Conservation (phyloP, 106 monocot genomes). For the Iris macrosiphon region DNA sequence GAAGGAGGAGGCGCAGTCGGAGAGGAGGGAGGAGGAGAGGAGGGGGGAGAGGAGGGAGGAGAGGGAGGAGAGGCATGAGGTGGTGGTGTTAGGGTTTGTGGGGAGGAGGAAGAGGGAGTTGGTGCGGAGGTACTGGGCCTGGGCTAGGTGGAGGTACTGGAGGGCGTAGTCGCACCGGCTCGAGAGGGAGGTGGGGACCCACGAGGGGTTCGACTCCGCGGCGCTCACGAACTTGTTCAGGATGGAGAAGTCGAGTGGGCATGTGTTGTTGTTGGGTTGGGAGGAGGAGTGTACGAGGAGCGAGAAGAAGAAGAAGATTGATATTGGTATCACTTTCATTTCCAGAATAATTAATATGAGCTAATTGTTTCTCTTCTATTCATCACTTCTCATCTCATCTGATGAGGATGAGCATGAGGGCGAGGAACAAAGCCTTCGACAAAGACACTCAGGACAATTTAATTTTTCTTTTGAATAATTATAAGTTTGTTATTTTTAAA, state of each 20-base stretch:
- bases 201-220: slow-evolving; percentile 6
- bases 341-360: no score
- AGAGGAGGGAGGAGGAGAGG: slow-evolving; percentile 23
- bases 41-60: slow-evolving; percentile 13
- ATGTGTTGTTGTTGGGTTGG: slow-evolving; percentile 5
- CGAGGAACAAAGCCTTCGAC: no score
- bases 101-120: slow-evolving; percentile 53
- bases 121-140: slow-evolving; percentile 44
- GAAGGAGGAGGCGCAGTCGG: slow-evolving; percentile 45
- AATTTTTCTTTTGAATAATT: no score
- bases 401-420: no score
- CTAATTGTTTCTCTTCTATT: no score
- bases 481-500: no score
- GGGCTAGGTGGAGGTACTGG: slow-evolving; percentile 46
- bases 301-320: background rate
- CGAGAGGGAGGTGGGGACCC: slow-evolving; percentile 8
- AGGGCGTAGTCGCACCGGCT: slow-evolving; percentile 38
- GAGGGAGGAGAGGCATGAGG: slow-evolving; percentile 44
- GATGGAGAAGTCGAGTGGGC: slow-evolving; percentile 67
- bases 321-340: background rate
- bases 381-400: no score
- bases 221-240: slow-evolving; percentile 31
- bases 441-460: no score
- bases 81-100: slow-evolving; percentile 22
- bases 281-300: background rate